Base-by-base conservation (phyloP, 495 filamentous ascomycete genomes). In the Entonaema liquescens region DNA sequence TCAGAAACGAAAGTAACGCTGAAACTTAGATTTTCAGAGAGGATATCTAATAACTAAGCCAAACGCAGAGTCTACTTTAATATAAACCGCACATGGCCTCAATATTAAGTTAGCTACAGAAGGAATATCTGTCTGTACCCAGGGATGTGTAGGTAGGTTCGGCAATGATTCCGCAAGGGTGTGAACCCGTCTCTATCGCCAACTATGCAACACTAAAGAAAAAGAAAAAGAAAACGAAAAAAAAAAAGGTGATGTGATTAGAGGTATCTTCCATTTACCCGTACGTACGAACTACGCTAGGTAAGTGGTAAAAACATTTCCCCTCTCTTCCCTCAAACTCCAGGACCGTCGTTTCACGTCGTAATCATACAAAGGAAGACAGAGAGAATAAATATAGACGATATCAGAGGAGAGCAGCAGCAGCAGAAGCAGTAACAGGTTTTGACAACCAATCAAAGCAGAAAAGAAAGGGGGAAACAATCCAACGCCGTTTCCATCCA, bases 251-350 rank as follows among this genome's bases (percentile, higher is more conserved):
- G 19, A 11, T 47, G 21, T 23, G 42, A 47, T 47, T 47, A 47
- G 42, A 44, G n/a, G 42, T 47, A 47, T 47, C 42, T 47, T 47
- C 42, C 42, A 47, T 47, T 47, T 23, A 13, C 17, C 42, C 42
- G 42, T 47, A 19, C 42, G 19, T 23, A 47, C 42, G 42, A 21
- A 11, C 8, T 47, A 47, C 42, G 31, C 1, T 33, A 33, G 31
- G 17, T 47, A 40, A 5, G 36, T 40, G 23, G 42, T 21, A 47
- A 47, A 47, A 17, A 47, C 88, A 87, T 2, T 2, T 83, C 81
- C 60, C 87, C 87, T 77, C 79, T 82, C 55, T 70, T 76, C 17
- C 62, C 57, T 13, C 52, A 57, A 62, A 61, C 57, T 61, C 57
- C 58, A 35, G 23, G 17, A 26, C 28, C 55, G 12, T 58, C 47